Evolutionary conservation across 352 stramenopile species (phyloP), one percentile per base, ranked within the genome.

Genomic region (Phytopythium aichiense): DNA sequence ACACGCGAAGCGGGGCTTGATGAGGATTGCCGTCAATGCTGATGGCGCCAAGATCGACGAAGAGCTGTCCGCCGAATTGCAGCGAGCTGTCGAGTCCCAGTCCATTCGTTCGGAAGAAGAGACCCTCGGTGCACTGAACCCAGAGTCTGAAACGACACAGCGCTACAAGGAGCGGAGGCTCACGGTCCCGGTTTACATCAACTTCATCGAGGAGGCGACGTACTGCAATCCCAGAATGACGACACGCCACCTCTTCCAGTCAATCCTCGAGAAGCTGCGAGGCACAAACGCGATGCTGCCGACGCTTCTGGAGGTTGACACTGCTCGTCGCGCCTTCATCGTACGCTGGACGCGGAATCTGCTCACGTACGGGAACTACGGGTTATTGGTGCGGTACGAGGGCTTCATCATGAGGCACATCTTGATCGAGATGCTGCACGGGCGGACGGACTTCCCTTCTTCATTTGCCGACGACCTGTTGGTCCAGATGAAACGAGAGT

Each of bases 321-420:
- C 61, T 11, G 73, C 67, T 23, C 59, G 76, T 31, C 25, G 56
- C 7, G 72, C 74, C 22, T 87, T 91, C 46, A 60, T 68, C 18
- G 38, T 63, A 37, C 77, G 79, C 20, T 77, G 77, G 69, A 59
- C 61, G 22, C 57, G 62, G 31, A 87, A 82, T 42, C 18, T 74
- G 18, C 40, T 60, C 5, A 40, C 54, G 9, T 76, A 84, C 37
- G 81, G 71, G 1, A 67, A 81, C 58, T 33, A 62, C 8, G 76
- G 79, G 7, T 30, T 89, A 25, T 60, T 88, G 58, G 62, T 81
- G 38, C 76, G 77, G 46, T 88, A 91, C 53, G 82, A 91, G 48
- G 58, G 63, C 7, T 91, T 86, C 52, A 64, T 91, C 30, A 46
- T 22, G 18, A 7, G 60, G 9, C 8, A 56, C 62, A 7, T 77